A percentile compares a stretch with the other conserved stretches of the same genome.
Evolutionary conservation across 768 basidiomycete genomes (phyloP).

Genomic region (Suillus cothurnatus): DNA sequence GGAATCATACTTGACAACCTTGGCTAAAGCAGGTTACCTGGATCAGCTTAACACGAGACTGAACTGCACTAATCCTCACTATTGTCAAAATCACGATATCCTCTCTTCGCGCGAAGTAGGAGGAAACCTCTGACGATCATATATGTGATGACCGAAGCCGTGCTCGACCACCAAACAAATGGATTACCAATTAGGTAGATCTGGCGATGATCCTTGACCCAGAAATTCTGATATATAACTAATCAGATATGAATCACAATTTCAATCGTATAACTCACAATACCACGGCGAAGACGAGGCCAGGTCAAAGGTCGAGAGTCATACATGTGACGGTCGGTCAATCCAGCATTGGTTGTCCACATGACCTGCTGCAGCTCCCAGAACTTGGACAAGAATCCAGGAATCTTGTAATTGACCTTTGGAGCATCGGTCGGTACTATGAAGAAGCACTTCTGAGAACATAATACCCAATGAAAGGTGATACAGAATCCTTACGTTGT

Average conservation of each 20-base stretch:
- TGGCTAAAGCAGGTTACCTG: slow-evolving; percentile 51
- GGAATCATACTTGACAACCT: slow-evolving; percentile 88
- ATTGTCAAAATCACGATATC: slow-evolving; percentile 89
- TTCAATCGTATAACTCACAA: slow-evolving; percentile 57
- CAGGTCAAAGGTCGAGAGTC: slow-evolving; percentile 93
- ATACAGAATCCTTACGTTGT: slow-evolving; percentile 51
- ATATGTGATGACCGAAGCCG: slow-evolving; percentile 70
- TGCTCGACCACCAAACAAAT: slow-evolving; percentile 88
- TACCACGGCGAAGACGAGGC: slow-evolving; percentile 91
- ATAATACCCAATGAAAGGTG: not conserved
- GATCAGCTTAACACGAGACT: not conserved
- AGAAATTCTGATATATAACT: slow-evolving; percentile 74
- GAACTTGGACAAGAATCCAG: slow-evolving; percentile 91
- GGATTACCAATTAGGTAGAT: slow-evolving; percentile 97
- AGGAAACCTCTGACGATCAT: slow-evolving; percentile 72
- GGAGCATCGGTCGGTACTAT: slow-evolving; percentile 70
- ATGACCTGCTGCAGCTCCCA: slow-evolving; percentile 90
- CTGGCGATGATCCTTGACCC: slow-evolving; percentile 96
- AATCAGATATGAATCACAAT: slow-evolving; percentile 8
- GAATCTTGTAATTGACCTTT: slow-evolving; percentile 90
- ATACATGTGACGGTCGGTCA: slow-evolving; percentile 93
- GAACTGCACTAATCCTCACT: slow-evolving; percentile 51
- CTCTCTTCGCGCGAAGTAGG: slow-evolving; percentile 87
- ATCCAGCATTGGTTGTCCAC: slow-evolving; percentile 96
- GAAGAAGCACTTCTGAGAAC: not conserved